Percentiles rank a stretch among this genome's conserved stretches.
Evolutionary conservation across 78 protist genomes (phyloP).

Genomic region (Emiliania huxleyi): DNA sequence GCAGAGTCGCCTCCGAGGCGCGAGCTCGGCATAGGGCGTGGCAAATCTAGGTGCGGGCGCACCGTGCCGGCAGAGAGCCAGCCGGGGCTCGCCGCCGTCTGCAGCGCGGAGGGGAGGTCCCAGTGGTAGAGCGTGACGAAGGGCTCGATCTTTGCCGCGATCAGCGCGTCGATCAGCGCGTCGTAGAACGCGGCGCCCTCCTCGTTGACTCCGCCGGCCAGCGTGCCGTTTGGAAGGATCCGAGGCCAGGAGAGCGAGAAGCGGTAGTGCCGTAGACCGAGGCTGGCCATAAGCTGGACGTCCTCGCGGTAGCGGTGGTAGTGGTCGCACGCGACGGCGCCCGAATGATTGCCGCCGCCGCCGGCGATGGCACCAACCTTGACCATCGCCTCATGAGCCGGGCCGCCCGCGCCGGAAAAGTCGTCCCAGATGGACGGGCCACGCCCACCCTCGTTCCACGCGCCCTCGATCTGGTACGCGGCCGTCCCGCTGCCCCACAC

Average conservation of each 20-base stretch:
- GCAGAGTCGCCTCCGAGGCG: too few species aligned
- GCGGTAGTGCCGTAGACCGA: constrained; percentile 53
- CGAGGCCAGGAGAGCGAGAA: constrained; percentile 66
- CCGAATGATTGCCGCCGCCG: not conserved
- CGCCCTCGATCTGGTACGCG: constrained; percentile 12
- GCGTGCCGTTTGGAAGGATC: constrained; percentile 52
- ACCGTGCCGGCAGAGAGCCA: not conserved
- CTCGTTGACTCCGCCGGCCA: not conserved
- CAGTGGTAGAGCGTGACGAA: constrained; percentile 69
- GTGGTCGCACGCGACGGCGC: not conserved
- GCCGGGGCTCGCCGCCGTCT: constrained; percentile 7
- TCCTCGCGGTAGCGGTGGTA: not conserved
- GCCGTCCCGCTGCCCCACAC: not conserved
- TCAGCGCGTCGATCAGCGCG: constrained; percentile 39
- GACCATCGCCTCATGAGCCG: not conserved
- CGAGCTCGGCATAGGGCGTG: too few species aligned
- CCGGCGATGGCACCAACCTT: not conserved
- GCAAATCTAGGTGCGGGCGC: too few species aligned
- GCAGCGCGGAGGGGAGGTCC: constrained; percentile 65
- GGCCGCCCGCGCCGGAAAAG: not conserved
- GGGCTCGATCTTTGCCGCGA: constrained; percentile 32
- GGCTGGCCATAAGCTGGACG: not conserved
- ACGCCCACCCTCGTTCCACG: not conserved
- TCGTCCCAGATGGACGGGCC: constrained; percentile 9
- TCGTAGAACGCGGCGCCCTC: constrained; percentile 48